These are phyloP conservation scores for Talaromyces piceae DNA, from an alignment of 2,329 filamentous ascomycete species.

Conservation along the genomic window DNA sequence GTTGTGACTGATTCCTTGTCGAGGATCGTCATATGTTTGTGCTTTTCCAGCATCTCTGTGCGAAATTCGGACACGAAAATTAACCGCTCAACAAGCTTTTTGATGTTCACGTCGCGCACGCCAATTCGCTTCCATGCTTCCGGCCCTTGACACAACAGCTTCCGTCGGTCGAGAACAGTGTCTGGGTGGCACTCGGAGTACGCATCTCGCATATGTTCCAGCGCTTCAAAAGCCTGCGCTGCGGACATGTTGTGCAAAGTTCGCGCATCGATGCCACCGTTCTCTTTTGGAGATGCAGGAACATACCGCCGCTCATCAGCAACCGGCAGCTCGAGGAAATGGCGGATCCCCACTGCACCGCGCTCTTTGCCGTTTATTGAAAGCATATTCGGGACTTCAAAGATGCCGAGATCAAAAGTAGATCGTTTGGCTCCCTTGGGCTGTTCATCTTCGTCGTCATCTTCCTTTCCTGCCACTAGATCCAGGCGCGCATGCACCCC, in stretches of 20 bases:
- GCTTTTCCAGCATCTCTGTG: conserved; percentile 24
- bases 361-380: conserved; percentile 38
- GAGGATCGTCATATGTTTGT: conserved; percentile 26
- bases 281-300: conserved; percentile 13
- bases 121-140: conserved; percentile 36
- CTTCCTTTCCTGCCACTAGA: conserved; percentile 16
- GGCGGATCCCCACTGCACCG: conserved; percentile 40
- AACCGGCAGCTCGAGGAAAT: conserved; percentile 42
- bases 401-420: conserved; percentile 38
- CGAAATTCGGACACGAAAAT: conserved; percentile 27
- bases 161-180: conserved; percentile 28
- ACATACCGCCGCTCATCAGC: conserved; percentile 27
- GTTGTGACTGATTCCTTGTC: conserved; percentile 26
- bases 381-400: conserved; percentile 45
- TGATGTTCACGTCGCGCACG: conserved; percentile 30
- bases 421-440: conserved; percentile 25
- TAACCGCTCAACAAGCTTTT: conserved; percentile 27
- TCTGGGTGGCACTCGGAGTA: conserved; percentile 30
- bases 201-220: conserved; percentile 27
- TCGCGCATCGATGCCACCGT: conserved; percentile 14
- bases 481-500: conserved; percentile 17
- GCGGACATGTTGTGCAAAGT: conserved; percentile 20
- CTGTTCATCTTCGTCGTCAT: conserved; percentile 15
- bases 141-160: conserved; percentile 31
- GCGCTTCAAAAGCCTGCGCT: conserved; percentile 26